A percentile compares a stretch with the other conserved stretches of the same genome.
Conservation (phyloP, 2,329 filamentous ascomycete genomes). For the Cladosporium sp. region DNA sequence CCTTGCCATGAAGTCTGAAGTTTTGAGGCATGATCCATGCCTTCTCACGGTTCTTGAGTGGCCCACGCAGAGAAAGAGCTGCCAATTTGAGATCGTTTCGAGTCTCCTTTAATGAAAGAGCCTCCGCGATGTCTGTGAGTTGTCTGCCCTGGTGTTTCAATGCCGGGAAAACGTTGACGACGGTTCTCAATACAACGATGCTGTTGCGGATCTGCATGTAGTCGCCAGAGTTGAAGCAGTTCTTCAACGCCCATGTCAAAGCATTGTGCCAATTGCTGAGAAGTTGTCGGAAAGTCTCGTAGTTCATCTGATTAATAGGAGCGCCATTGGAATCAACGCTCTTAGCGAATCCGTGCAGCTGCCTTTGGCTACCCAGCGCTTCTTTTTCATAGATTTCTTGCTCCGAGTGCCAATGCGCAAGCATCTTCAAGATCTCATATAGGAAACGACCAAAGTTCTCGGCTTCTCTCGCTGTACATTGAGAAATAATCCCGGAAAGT, state of each 20-base stretch:
- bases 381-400: conserved; percentile 75
- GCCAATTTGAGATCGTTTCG: conserved; percentile 73
- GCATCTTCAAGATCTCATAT: conserved; percentile 72
- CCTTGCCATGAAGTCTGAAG: conserved; percentile 46
- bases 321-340: conserved; percentile 53
- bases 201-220: conserved; percentile 99
- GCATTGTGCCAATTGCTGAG: conserved; percentile 89
- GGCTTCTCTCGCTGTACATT: conserved; percentile 83
- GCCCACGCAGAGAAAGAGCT: conserved; percentile 66
- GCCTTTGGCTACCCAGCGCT: conserved; percentile 62
- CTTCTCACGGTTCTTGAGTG: conserved; percentile 62
- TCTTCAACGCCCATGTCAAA: conserved; percentile 73
- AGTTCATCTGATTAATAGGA: conserved; percentile 69
- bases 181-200: conserved; percentile 78
- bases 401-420: conserved; percentile 80
- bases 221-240: conserved; percentile 75
- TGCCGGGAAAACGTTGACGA: conserved; percentile 79
- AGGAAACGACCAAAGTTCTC: conserved; percentile 92
- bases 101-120: conserved; percentile 55
- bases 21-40: conserved; percentile 72
- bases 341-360: conserved; percentile 74
- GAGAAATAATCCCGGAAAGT: conserved; percentile 77
- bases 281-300: conserved; percentile 79
- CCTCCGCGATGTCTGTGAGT: conserved; percentile 61
- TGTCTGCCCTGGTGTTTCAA: conserved; percentile 81